phyloP scores from a whole-genome alignment of 2,329 filamentous ascomycete species.

The Aspergillus piperis region DNA sequence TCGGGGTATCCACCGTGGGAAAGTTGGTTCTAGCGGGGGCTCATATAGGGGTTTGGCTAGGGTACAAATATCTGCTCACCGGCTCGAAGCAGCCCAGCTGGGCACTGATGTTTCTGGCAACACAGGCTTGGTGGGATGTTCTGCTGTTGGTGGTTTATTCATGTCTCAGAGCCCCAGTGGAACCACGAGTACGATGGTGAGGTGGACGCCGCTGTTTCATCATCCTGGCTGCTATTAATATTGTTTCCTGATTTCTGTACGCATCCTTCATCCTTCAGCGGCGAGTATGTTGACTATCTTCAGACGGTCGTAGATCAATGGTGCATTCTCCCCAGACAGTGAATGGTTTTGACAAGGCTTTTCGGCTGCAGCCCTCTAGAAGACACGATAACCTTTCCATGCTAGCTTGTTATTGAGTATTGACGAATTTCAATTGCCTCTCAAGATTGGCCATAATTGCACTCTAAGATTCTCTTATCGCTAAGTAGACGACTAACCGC shows the following conservation, averaged over 20 bases:
- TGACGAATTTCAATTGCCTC: too few species aligned
- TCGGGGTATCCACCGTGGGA: neutral
- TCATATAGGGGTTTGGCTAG: neutral
- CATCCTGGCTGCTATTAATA: too few species aligned
- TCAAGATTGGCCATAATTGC: too few species aligned
- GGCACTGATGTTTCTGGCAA: neutral
- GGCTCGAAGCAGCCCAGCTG: slow-evolving; percentile 4
- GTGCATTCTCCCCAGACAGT: too few species aligned
- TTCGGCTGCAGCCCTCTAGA: too few species aligned
- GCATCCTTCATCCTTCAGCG: too few species aligned
- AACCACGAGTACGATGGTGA: neutral
- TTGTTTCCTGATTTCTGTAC: too few species aligned
- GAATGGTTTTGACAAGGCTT: too few species aligned
- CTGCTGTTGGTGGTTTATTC: neutral
- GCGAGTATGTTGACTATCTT: too few species aligned
- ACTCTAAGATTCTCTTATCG: neutral
- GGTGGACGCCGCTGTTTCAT: neutral
- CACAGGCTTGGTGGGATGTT: slow-evolving; percentile 8
- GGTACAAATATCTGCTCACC: neutral
- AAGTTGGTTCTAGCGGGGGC: neutral
- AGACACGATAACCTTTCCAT: too few species aligned
- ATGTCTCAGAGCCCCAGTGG: neutral
- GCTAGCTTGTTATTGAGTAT: too few species aligned
- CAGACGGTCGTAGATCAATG: too few species aligned
- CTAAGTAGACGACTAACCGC: neutral